Evolutionary conservation across 768 basidiomycete species (phyloP).

Genomic region (Tylopilus intermedius): DNA sequence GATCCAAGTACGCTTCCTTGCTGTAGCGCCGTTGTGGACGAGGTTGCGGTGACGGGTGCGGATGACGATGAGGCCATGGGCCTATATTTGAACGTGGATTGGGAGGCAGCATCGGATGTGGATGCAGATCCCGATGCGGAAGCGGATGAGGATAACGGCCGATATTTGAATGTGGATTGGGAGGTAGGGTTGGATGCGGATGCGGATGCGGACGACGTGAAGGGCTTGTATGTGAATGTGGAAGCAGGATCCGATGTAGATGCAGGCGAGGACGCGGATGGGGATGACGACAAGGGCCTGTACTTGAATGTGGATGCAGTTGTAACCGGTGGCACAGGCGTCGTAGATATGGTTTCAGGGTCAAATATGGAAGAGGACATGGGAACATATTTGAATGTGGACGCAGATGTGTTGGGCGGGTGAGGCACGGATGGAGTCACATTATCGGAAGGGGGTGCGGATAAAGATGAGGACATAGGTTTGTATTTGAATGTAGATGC

Average conservation of each 20-base stretch:
- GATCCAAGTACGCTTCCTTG: background rate
- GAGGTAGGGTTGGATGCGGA: background rate
- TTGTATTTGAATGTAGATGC: background rate
- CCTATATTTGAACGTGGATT: background rate
- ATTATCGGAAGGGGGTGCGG: background rate
- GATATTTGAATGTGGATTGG: background rate
- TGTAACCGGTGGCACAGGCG: too few species aligned
- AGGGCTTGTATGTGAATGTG: background rate
- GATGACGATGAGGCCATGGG: background rate
- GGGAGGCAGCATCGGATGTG: background rate
- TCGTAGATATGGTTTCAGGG: background rate
- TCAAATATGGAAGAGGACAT: background rate
- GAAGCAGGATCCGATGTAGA: background rate
- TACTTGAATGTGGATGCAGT: background rate
- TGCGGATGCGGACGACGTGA: background rate
- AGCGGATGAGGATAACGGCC: background rate
- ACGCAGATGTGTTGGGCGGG: background rate
- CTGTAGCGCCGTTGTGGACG: background rate
- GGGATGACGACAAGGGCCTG: background rate
- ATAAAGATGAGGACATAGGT: background rate
- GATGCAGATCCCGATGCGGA: background rate
- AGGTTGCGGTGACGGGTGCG: background rate
- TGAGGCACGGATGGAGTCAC: background rate
- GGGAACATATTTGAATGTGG: background rate
- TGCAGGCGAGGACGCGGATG: too few species aligned